phyloP scores from a whole-genome alignment of 768 basidiomycete genomes.

The Kwoniella shandongensis region DNA sequence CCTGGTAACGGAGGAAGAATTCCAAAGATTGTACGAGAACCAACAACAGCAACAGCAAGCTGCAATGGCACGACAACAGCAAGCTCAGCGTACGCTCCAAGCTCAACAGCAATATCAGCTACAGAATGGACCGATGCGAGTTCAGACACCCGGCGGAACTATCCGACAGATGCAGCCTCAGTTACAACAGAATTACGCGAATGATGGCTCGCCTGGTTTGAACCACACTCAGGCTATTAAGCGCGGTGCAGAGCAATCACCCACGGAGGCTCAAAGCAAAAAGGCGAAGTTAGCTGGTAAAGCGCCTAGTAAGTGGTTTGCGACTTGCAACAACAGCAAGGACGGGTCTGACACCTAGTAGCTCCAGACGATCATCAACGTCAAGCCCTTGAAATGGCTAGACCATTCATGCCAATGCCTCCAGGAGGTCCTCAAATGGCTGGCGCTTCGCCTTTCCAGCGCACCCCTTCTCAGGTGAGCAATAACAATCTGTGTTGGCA shows the following conservation, averaged over 20 bases:
- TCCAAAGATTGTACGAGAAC: slow-evolving; percentile 11
- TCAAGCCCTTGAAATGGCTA: slow-evolving; percentile 30
- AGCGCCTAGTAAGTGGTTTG: slow-evolving; percentile 26
- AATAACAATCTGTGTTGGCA: too few relatives aligned
- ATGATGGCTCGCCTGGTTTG: slow-evolving; percentile 1
- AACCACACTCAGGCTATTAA: slow-evolving; percentile 14
- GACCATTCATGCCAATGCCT: slow-evolving; percentile 9
- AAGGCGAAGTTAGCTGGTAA: slow-evolving; percentile 23
- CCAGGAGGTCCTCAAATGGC: slow-evolving; percentile 6
- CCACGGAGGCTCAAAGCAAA: slow-evolving; percentile 9
- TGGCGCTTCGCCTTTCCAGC: slow-evolving; percentile 1
- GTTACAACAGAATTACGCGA: slow-evolving; percentile 1
- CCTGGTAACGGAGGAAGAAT: slow-evolving; percentile 12
- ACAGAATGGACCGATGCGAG: slow-evolving; percentile 3
- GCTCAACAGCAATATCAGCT: slow-evolving; percentile 13
- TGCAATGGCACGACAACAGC: too few relatives aligned
- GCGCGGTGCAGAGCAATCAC: slow-evolving; percentile 18
- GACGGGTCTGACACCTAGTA: background rate
- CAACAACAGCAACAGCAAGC: slow-evolving; percentile 20
- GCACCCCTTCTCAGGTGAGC: slow-evolving; percentile 20
- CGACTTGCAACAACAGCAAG: background rate
- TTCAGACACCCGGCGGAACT: slow-evolving; percentile 10
- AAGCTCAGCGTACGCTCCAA: too few relatives aligned
- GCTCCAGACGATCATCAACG: slow-evolving; percentile 32
- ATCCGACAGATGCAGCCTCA: slow-evolving; percentile 4